Percentiles rank a stretch among this genome's conserved stretches.
phyloP scores from a whole-genome alignment of 805 yeast species.

The Saturnispora gosingensis region DNA sequence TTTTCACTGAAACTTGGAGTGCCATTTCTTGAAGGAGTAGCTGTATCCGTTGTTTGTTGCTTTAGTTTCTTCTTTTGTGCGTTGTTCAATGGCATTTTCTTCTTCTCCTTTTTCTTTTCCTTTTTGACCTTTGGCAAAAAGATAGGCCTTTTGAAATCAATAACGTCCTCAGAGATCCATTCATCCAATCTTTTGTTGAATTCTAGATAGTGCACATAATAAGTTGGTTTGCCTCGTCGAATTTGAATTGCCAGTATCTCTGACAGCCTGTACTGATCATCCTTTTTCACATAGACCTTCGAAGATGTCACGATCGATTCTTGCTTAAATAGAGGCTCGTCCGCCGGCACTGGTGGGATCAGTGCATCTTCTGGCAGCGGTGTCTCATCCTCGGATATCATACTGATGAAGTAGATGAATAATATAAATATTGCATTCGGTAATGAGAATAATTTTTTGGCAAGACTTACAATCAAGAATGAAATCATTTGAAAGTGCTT shows the following conservation, averaged over 20 bases:
- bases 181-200: slow-evolving; percentile 95
- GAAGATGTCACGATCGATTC: slow-evolving; percentile 66
- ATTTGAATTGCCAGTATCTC: slow-evolving; percentile 73
- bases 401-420: neutral
- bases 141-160: slow-evolving; percentile 63
- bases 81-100: slow-evolving; percentile 17
- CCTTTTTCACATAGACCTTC: slow-evolving; percentile 74
- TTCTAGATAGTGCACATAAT: slow-evolving; percentile 90
- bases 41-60: neutral
- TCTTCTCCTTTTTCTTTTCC: slow-evolving; percentile 33
- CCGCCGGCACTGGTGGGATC: slow-evolving; percentile 26
- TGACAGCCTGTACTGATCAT: slow-evolving; percentile 69
- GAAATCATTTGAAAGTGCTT: neutral
- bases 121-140: slow-evolving; percentile 57
- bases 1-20: slow-evolving; percentile 14
- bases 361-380: slow-evolving; percentile 22
- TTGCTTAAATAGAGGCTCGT: slow-evolving; percentile 21
- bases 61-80: slow-evolving; percentile 11
- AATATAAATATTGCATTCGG: too few species aligned
- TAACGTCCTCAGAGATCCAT: slow-evolving; percentile 71
- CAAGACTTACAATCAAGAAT: neutral
- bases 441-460: neutral
- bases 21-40: neutral
- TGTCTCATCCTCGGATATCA: slow-evolving; percentile 26
- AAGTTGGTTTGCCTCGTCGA: slow-evolving; percentile 68